Evolutionary conservation across 1,284 basidiomycete genomes (phyloP).

Genomic region (Puccinia hordei): DNA sequence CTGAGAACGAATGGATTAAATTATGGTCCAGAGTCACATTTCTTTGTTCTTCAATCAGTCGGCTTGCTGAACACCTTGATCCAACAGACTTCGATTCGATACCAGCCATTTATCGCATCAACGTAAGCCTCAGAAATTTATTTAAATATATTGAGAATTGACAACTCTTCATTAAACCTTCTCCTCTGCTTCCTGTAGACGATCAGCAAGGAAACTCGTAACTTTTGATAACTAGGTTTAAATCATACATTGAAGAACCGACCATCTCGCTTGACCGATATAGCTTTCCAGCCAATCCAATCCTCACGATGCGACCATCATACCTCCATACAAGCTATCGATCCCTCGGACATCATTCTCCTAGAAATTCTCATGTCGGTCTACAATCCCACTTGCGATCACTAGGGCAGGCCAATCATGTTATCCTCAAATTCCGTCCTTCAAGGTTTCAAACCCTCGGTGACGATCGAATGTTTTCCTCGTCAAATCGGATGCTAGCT

Average conservation of each 20-base stretch:
- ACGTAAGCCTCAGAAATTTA: no score
- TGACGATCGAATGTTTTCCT: not conserved
- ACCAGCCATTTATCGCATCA: no score
- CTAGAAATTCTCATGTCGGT: not conserved
- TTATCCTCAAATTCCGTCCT: not conserved
- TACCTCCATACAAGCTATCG: constrained; percentile 2
- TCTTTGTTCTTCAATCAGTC: no score
- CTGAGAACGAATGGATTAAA: no score
- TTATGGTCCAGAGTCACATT: no score
- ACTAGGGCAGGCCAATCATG: not conserved
- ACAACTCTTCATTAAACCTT: no score
- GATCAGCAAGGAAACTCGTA: no score
- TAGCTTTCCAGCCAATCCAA: not conserved
- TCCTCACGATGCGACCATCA: constrained; percentile 1
- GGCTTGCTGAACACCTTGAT: no score
- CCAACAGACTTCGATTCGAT: no score
- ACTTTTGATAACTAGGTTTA: not conserved
- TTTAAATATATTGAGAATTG: no score
- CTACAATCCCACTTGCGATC: not conserved
- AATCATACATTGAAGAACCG: not conserved
- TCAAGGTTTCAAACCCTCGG: not conserved
- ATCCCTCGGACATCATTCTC: not conserved
- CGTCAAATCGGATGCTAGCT: not conserved
- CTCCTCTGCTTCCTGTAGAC: no score
- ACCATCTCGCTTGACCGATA: not conserved